These are phyloP conservation scores for Trametes punicea DNA, from an alignment of 768 basidiomycete genomes.

Conservation along the genomic window DNA sequence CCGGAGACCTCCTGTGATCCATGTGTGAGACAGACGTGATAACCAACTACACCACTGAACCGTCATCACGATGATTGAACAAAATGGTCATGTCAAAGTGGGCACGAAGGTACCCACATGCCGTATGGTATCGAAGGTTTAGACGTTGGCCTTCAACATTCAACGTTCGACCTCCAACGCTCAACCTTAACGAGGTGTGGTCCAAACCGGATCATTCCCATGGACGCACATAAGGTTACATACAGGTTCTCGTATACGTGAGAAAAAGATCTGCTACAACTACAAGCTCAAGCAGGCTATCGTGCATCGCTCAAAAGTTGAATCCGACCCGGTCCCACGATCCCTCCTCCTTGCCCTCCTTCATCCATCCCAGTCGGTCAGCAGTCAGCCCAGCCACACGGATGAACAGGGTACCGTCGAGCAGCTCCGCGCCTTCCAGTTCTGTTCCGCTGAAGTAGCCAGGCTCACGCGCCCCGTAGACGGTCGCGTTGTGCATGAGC, in stretches of 20 bases:
- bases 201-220: no score
- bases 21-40: slow-evolving; percentile 8
- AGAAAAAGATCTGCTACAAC: no score
- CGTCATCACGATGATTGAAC: background rate
- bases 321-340: slow-evolving; percentile 31
- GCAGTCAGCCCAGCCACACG: slow-evolving; percentile 52
- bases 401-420: slow-evolving; percentile 65
- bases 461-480: slow-evolving; percentile 41
- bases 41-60: slow-evolving; percentile 12
- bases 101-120: no score
- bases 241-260: no score
- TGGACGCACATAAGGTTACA: no score
- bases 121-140: no score
- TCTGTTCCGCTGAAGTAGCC: slow-evolving; percentile 30
- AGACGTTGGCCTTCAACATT: no score
- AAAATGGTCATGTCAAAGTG: background rate
- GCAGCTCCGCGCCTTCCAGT: slow-evolving; percentile 47
- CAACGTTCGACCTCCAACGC: no score
- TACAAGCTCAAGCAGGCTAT: no score
- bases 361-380: slow-evolving; percentile 38
- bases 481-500: slow-evolving; percentile 41
- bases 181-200: no score
- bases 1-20: slow-evolving; percentile 12
- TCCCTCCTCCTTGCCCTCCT: slow-evolving; percentile 32
- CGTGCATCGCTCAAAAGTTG: slow-evolving; percentile 19